These are phyloP conservation scores for Chlorencoelia australis DNA, from an alignment of 2,329 filamentous ascomycete species.

Conservation along the genomic window DNA sequence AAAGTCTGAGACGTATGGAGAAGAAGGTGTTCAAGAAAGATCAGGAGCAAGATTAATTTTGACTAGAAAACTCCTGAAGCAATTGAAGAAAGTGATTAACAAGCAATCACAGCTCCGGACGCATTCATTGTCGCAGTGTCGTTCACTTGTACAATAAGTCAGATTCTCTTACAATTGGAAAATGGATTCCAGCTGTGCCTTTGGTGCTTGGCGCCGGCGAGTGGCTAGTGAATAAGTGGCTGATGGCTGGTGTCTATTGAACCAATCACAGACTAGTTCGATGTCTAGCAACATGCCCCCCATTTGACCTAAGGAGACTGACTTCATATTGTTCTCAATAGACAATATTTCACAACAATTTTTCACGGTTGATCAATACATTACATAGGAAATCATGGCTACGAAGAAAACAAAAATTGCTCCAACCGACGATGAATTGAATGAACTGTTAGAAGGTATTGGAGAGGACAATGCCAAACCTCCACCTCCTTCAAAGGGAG, in stretches of 20 bases:
- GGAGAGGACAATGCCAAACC: constrained; percentile 39
- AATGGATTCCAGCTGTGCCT: too few species aligned
- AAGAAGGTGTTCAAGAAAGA: too few species aligned
- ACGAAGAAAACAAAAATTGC: constrained; percentile 48
- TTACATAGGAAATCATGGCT: constrained; percentile 39
- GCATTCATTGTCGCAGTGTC: too few species aligned
- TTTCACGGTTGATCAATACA: background rate
- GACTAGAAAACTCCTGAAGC: background rate
- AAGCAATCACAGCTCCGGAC: background rate
- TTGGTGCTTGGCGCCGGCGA: too few species aligned
- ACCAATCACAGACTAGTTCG: constrained; percentile 1
- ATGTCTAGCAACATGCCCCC: constrained; percentile 1
- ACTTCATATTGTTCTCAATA: background rate
- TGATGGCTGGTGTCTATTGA: too few species aligned
- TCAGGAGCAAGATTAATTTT: too few species aligned
- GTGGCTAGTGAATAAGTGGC: too few species aligned
- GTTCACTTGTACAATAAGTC: too few species aligned
- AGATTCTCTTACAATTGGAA: too few species aligned
- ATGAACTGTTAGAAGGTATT: constrained; percentile 56
- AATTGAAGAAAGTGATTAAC: background rate
- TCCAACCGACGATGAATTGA: constrained; percentile 51
- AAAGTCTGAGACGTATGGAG: too few species aligned
- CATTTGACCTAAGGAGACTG: background rate
- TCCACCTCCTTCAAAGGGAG: constrained; percentile 34
- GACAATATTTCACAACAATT: background rate